Conservation (phyloP, 805 yeast genomes). For the Starmerella floris region DNA sequence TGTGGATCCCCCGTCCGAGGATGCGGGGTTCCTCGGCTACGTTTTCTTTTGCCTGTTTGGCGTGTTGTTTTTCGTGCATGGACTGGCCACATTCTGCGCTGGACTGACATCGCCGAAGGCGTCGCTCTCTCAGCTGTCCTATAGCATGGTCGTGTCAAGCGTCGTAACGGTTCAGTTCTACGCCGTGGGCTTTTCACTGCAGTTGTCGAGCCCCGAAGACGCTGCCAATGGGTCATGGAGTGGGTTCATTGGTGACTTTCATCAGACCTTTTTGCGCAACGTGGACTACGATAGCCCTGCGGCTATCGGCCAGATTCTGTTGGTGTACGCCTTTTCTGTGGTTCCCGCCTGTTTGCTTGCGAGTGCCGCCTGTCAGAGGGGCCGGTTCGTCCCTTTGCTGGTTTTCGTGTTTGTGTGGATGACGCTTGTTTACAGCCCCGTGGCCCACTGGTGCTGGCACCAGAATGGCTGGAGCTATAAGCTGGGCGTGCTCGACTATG, state of each 20-base stretch:
- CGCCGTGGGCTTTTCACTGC: slow-evolving; percentile 53
- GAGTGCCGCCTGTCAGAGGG: slow-evolving; percentile 63
- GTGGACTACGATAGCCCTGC: slow-evolving; percentile 26
- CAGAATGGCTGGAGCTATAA: slow-evolving; percentile 48
- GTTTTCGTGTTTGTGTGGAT: slow-evolving; percentile 55
- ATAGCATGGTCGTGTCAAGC: slow-evolving; percentile 48
- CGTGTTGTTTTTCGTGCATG: slow-evolving; percentile 17
- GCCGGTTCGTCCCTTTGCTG: slow-evolving; percentile 57
- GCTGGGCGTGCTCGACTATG: slow-evolving; percentile 55
- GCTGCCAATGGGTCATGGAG: slow-evolving; percentile 13
- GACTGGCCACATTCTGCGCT: slow-evolving; percentile 44
- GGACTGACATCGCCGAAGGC: slow-evolving; percentile 56
- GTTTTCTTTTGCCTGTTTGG: slow-evolving; percentile 18
- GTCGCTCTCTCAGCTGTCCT: slow-evolving; percentile 51
- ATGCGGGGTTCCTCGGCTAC: slow-evolving; percentile 15
- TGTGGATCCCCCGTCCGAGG: neutral
- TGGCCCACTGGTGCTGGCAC: slow-evolving; percentile 67
- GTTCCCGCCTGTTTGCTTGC: slow-evolving; percentile 54
- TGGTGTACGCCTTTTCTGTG: slow-evolving; percentile 50
- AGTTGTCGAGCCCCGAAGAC: slow-evolving; percentile 32
- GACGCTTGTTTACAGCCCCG: slow-evolving; percentile 59
- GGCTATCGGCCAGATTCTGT: slow-evolving; percentile 36
- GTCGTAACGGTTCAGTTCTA: slow-evolving; percentile 56
- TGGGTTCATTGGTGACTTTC: slow-evolving; percentile 41
- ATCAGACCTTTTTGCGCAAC: slow-evolving; percentile 38